Conservation (phyloP, 2,329 filamentous ascomycete species). For the Aspergillus sp. region DNA sequence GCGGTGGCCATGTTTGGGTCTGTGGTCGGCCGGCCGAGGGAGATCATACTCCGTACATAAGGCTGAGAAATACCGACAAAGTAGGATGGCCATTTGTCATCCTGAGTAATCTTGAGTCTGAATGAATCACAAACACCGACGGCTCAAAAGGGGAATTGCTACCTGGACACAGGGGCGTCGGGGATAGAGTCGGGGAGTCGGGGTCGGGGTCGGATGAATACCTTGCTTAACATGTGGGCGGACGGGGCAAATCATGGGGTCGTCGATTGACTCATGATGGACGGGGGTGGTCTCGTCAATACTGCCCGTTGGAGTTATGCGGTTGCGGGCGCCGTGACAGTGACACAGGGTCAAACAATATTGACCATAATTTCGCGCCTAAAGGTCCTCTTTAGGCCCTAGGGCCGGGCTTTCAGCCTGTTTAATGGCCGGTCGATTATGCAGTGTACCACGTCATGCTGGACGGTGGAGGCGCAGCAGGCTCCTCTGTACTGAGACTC, state of each 20-base stretch:
- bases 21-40: background rate
- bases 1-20: background rate
- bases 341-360: slow-evolving; percentile 12
- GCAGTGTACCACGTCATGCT: slow-evolving; percentile 13
- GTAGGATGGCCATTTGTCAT: background rate
- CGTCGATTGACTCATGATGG: background rate
- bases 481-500: slow-evolving; percentile 3
- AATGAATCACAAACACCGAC: background rate
- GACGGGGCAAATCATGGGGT: too few relatives aligned
- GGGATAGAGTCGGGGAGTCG: background rate
- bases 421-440: background rate
- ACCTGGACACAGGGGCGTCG: background rate
- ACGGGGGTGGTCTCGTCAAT: background rate
- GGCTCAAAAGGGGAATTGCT: background rate
- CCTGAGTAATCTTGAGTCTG: too few relatives aligned
- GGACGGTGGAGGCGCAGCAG: slow-evolving; percentile 17
- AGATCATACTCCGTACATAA: slow-evolving; percentile 3
- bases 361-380: slow-evolving; percentile 7
- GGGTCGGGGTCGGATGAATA: too few relatives aligned
- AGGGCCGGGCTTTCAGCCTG: too few relatives aligned
- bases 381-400: too few relatives aligned
- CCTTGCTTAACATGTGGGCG: too few relatives aligned
- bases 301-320: background rate
- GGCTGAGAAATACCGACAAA: slow-evolving; percentile 6
- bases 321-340: background rate